Percentiles rank a stretch among this genome's conserved stretches.
Conservation (phyloP, 1,284 basidiomycete species). For the Puccinia hordei region DNA sequence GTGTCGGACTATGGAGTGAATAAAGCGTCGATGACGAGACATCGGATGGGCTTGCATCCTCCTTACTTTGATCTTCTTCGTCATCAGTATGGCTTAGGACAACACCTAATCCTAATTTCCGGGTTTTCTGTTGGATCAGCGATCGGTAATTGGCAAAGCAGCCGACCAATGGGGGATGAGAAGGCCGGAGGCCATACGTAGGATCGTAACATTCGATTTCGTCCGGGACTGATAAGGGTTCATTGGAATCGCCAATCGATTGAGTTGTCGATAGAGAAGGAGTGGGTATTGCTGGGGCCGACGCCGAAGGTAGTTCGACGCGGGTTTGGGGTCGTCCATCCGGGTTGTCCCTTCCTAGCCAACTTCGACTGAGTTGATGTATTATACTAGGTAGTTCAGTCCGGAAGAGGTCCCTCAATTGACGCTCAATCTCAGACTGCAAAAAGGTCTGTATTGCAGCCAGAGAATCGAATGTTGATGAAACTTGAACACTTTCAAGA, state of each 20-base stretch:
- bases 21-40: neutral
- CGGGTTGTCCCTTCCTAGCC: slow-evolving; percentile 63
- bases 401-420: slow-evolving; percentile 95
- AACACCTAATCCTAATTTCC: slow-evolving; percentile 41
- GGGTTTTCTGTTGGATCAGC: slow-evolving; percentile 62
- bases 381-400: slow-evolving; percentile 97
- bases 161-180: slow-evolving; percentile 79
- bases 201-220: slow-evolving; percentile 85
- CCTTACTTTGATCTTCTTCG: slow-evolving; percentile 13
- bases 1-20: slow-evolving; percentile 11
- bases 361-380: slow-evolving; percentile 89
- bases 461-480: slow-evolving; percentile 95
- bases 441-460: slow-evolving; percentile 96
- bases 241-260: neutral
- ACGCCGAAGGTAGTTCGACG: slow-evolving; percentile 62
- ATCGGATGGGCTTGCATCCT: slow-evolving; percentile 3
- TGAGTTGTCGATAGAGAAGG: slow-evolving; percentile 52
- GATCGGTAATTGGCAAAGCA: slow-evolving; percentile 72
- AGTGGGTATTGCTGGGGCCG: slow-evolving; percentile 53
- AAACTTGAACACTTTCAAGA: slow-evolving; percentile 94
- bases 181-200: slow-evolving; percentile 89
- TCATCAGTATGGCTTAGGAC: slow-evolving; percentile 42
- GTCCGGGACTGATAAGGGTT: slow-evolving; percentile 66
- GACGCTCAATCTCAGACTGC: slow-evolving; percentile 93
- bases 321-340: slow-evolving; percentile 60